Base-by-base conservation (phyloP, 139 green algal genomes). In the Penium margaritaceum region DNA sequence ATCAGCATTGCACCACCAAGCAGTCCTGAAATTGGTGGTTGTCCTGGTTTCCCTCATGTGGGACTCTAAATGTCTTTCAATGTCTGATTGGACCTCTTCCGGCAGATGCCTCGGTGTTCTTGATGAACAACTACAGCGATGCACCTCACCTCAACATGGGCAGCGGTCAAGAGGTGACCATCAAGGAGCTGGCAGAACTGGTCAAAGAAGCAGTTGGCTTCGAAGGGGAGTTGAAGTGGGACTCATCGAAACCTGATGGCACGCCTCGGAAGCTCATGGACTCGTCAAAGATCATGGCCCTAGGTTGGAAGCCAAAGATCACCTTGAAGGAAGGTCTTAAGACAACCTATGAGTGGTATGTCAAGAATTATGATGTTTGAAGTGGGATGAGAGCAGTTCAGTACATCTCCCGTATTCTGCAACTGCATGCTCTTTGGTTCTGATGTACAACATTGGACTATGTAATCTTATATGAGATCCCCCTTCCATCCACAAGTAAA, bases 51-150 rank as follows among this genome's bases (percentile, higher is more conserved):
- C 44, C 1, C n/a, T 3, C 44, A 19, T 54, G 1, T 1, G n/a
- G n/a, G 1, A 15, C 1, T 54, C 17, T n/a, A 54, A 15, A 2
- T 3, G 44, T 54, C 2, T 15, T 3, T 19, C 19, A 12, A 2
- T 54, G 44, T 54, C 44, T 54, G 2, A 54, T 54, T 19, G 17
- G n/a, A 54, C 44, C 44, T 19, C n/a, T 54, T n/a, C n/a, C n/a
- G n/a, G n/a, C 68, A 75, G 72, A 79, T 46, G 72, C 72, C 1
- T 51, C 21, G 12, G 17, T 79, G 37, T 79, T 76, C 62, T 21
- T 79, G 63, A 68, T 79, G 34, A 75, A 79, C 63, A 75, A 70
- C 72, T 79, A 79, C 72, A 79, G 72, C 64, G 72, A 74, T 14
- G 33, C 72, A 2, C 9, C 21, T 17, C 72, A 79, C 62, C 7